phyloP scores from a whole-genome alignment of 495 filamentous ascomycete species.

The Neurospora cerealis region DNA sequence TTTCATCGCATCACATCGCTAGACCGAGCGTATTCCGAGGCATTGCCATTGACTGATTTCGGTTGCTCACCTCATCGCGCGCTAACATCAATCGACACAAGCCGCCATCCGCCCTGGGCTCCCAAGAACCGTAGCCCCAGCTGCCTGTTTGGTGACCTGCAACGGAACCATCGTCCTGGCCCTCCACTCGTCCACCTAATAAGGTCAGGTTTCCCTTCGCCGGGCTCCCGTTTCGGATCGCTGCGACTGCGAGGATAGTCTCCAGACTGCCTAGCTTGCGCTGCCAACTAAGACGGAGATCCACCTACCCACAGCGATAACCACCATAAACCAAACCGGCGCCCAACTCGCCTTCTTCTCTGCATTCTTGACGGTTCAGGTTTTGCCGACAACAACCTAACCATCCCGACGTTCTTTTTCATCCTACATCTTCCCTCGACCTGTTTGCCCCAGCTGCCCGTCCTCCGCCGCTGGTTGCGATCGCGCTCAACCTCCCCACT shows the following conservation, averaged over 20 bases:
- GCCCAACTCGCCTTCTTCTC: background rate
- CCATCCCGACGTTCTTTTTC: background rate
- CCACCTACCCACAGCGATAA: background rate
- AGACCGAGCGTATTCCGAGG: background rate
- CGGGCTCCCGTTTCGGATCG: background rate
- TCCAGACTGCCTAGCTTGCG: background rate
- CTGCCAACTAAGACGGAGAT: background rate
- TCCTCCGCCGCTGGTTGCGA: background rate
- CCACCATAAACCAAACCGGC: background rate
- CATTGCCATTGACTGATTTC: background rate
- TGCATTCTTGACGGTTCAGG: background rate
- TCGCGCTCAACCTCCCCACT: background rate
- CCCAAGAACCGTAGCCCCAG: background rate
- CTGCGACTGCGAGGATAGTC: background rate
- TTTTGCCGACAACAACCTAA: background rate
- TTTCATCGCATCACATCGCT: background rate
- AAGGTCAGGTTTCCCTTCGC: background rate
- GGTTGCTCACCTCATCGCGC: background rate
- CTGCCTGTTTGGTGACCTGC: background rate
- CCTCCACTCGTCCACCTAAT: background rate
- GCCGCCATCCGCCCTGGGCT: background rate
- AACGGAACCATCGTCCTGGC: background rate
- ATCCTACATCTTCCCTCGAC: background rate
- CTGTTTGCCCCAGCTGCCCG: background rate
- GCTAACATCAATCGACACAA: background rate